Percentiles rank a stretch among this genome's conserved stretches.
Evolutionary conservation across 2,329 filamentous ascomycete genomes (phyloP).

Genomic region (Aplosporella prunicola): DNA sequence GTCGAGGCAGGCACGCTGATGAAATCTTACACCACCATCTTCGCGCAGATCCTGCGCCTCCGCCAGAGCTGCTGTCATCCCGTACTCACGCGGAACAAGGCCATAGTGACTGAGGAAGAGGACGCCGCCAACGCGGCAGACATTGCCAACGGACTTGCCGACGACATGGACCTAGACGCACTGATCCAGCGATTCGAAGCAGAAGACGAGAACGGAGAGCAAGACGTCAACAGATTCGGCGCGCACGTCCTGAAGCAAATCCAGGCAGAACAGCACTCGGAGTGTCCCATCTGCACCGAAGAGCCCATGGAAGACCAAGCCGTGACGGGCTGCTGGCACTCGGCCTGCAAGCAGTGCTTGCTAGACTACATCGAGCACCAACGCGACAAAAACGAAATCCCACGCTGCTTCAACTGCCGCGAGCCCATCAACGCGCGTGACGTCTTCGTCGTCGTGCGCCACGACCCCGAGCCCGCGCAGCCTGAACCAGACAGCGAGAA

Average conservation of each 20-base stretch:
- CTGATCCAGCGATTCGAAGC: constrained; percentile 78
- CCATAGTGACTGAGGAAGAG: constrained; percentile 78
- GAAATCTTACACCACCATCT: constrained; percentile 94
- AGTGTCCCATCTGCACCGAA: constrained; percentile 91
- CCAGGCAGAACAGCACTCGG: constrained; percentile 74
- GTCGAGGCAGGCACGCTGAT: constrained; percentile 85
- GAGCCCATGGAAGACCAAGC: constrained; percentile 93
- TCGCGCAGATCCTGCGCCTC: constrained; percentile 87
- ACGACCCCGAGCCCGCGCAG: constrained; percentile 45
- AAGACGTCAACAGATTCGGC: constrained; percentile 64
- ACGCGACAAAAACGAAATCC: constrained; percentile 61
- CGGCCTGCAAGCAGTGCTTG: constrained; percentile 89
- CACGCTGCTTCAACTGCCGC: constrained; percentile 85
- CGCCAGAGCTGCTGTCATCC: constrained; percentile 94
- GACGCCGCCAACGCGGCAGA: constrained; percentile 71
- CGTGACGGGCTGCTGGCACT: constrained; percentile 96
- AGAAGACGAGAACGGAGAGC: constrained; percentile 42
- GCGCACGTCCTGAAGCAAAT: constrained; percentile 86
- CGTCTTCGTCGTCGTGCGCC: constrained; percentile 82
- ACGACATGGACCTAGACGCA: constrained; percentile 90
- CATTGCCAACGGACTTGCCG: constrained; percentile 68
- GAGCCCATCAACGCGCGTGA: constrained; percentile 73
- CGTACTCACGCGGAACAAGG: constrained; percentile 74
- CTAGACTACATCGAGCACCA: constrained; percentile 84
- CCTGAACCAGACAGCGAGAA: constrained; percentile 11